phyloP scores from a whole-genome alignment of 140 eudicot genomes.

The Anethum foeniculum region DNA sequence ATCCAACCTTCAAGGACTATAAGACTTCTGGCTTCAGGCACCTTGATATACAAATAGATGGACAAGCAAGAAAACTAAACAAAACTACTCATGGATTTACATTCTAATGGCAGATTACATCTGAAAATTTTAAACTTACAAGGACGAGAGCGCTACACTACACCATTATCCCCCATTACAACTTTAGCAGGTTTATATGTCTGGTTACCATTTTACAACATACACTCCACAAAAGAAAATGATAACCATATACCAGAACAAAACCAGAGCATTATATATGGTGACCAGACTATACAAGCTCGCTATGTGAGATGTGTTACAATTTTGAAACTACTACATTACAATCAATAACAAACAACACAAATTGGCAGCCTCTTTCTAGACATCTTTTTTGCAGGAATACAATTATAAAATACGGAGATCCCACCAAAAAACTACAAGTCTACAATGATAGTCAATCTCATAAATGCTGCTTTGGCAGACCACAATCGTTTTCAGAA shows the following conservation, averaged over 20 bases:
- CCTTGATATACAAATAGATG: slow-evolving; percentile 27
- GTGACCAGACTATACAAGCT: slow-evolving; percentile 12
- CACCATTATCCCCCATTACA: slow-evolving; percentile 3
- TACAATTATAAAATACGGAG: background rate
- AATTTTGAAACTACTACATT: slow-evolving; percentile 17
- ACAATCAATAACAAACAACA: slow-evolving; percentile 5
- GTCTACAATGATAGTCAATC: slow-evolving; percentile 12
- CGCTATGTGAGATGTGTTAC: background rate
- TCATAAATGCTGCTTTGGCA: slow-evolving; percentile 25
- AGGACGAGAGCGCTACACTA: background rate
- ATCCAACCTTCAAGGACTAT: background rate
- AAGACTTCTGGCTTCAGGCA: slow-evolving; percentile 24
- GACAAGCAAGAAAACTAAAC: slow-evolving; percentile 22
- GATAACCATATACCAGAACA: background rate
- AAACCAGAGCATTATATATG: background rate
- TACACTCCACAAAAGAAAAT: background rate
- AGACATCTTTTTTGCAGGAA: slow-evolving; percentile 14
- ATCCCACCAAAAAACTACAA: slow-evolving; percentile 15
- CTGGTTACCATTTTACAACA: background rate
- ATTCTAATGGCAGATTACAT: slow-evolving; percentile 13
- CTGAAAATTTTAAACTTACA: slow-evolving; percentile 24
- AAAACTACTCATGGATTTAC: slow-evolving; percentile 17
- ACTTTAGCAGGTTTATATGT: background rate
- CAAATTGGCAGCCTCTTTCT: slow-evolving; percentile 11
- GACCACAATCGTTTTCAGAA: slow-evolving; percentile 45